A percentile compares a stretch with the other conserved stretches of the same genome.
Evolutionary conservation across 2,329 filamentous ascomycete species (phyloP).

Genomic region (Mycosphaerella sp.): DNA sequence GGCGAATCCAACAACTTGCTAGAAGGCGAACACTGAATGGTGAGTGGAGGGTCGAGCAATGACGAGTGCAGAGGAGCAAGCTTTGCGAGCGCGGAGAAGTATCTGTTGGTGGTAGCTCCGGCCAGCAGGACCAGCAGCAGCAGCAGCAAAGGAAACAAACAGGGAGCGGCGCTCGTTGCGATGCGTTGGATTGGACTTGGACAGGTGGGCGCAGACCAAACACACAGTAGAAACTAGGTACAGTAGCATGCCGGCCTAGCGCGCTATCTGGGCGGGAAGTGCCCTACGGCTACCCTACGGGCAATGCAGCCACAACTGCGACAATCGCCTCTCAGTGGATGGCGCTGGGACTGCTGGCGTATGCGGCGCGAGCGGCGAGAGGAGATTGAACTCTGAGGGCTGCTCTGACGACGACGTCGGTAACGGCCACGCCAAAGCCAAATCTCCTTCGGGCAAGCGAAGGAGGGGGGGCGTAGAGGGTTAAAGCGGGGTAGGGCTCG

Average conservation of each 20-base stretch:
- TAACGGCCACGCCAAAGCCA: slow-evolving; percentile 16
- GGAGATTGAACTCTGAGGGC: no score
- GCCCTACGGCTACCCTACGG: no score
- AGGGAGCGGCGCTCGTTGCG: no score
- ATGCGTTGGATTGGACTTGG: no score
- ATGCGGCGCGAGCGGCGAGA: slow-evolving; percentile 24
- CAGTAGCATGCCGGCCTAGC: slow-evolving; percentile 17
- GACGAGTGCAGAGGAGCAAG: slow-evolving; percentile 21
- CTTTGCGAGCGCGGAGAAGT: slow-evolving; percentile 23
- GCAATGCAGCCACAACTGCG: no score
- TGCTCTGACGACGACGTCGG: slow-evolving; percentile 17
- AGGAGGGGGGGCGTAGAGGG: slow-evolving; percentile 15
- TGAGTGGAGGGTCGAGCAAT: slow-evolving; percentile 6
- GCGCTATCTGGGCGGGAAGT: slow-evolving; percentile 5
- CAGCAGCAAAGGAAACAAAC: no score
- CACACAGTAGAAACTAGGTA: no score
- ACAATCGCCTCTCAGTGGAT: no score
- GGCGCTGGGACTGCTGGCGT: slow-evolving; percentile 21
- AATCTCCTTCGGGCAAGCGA: slow-evolving; percentile 8
- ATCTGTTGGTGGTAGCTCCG: slow-evolving; percentile 22
- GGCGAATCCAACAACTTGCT: slow-evolving; percentile 1
- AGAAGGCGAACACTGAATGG: slow-evolving; percentile 13
- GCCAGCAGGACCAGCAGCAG: no score
- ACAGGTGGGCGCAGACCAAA: slow-evolving; percentile 17
- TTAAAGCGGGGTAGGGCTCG: slow-evolving; percentile 10